Conservation (phyloP, 192 early-diverging fungal genomes). For the Mortierella alpina region DNA sequence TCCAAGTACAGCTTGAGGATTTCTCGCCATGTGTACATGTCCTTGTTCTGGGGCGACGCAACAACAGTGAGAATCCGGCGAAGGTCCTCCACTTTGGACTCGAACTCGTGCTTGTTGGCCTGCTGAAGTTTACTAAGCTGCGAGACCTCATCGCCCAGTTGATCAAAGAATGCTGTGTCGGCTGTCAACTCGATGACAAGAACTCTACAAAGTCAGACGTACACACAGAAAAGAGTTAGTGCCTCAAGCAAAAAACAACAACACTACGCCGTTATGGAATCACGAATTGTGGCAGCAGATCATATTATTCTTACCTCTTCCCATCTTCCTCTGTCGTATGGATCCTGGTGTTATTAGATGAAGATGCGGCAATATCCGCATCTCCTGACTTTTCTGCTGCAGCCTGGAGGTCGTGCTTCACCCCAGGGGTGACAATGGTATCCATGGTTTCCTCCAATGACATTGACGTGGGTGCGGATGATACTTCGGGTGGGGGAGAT, state of each 20-base stretch:
- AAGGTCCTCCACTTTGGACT: conserved; percentile 64
- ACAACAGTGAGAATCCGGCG: conserved; percentile 63
- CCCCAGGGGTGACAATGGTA: conserved; percentile 35
- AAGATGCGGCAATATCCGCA: not conserved
- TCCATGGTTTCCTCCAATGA: conserved; percentile 3
- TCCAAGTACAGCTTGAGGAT: conserved; percentile 78
- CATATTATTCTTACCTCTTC: conserved; percentile 23
- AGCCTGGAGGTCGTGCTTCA: not conserved
- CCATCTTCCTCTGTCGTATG: conserved; percentile 43
- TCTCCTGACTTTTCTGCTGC: not conserved
- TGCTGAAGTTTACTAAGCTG: conserved; percentile 68
- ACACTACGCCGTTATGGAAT: not conserved
- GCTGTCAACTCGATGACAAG: conserved; percentile 57
- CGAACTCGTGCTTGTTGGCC: conserved; percentile 62
- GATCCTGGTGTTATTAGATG: conserved; percentile 1
- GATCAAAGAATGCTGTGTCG: conserved; percentile 70
- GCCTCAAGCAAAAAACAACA: not conserved
- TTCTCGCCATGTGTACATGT: conserved; percentile 79
- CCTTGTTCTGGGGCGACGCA: conserved; percentile 78
- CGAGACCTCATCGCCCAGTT: conserved; percentile 66
- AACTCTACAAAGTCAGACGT: conserved; percentile 13
- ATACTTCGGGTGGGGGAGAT: not conserved
- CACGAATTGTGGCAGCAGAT: not conserved
- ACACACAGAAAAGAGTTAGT: no score
- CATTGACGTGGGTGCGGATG: not conserved